Evolutionary conservation across 768 basidiomycete species (phyloP).

Genomic region (Agaricus blazei): DNA sequence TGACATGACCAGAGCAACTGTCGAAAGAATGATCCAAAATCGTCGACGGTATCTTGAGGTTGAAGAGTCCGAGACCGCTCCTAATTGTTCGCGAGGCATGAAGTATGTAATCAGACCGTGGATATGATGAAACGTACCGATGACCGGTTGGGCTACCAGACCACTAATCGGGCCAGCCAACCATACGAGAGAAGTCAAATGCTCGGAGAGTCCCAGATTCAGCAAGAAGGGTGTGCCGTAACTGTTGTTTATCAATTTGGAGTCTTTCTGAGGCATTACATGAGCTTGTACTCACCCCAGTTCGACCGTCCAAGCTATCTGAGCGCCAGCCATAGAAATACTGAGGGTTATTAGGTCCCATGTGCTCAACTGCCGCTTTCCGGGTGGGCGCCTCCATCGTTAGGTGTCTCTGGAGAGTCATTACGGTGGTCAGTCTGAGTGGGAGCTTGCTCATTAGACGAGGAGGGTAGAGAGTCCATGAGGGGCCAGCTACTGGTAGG

Average conservation of each 20-base stretch:
- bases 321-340: conserved; percentile 91
- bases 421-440: no score
- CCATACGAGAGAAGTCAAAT: conserved; percentile 94
- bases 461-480: no score
- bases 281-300: conserved; percentile 58
- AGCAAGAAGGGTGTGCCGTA: conserved; percentile 95
- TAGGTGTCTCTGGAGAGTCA: neutral
- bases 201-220: conserved; percentile 64
- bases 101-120: conserved; percentile 20
- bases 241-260: conserved; percentile 33
- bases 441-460: no score
- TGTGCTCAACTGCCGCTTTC: conserved; percentile 39
- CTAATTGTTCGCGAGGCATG: conserved; percentile 35
- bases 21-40: conserved; percentile 91
- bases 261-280: neutral
- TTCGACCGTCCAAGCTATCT: conserved; percentile 95
- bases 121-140: conserved; percentile 52
- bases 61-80: conserved; percentile 94
- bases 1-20: conserved; percentile 70
- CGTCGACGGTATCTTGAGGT: conserved; percentile 85
- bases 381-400: conserved; percentile 13
- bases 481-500: no score
- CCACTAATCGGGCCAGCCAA: conserved; percentile 93
- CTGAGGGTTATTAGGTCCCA: conserved; percentile 80
- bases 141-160: conserved; percentile 93